These are phyloP conservation scores for Aspergillus mulundensis DNA, from an alignment of 495 filamentous ascomycete genomes.

Conservation along the genomic window DNA sequence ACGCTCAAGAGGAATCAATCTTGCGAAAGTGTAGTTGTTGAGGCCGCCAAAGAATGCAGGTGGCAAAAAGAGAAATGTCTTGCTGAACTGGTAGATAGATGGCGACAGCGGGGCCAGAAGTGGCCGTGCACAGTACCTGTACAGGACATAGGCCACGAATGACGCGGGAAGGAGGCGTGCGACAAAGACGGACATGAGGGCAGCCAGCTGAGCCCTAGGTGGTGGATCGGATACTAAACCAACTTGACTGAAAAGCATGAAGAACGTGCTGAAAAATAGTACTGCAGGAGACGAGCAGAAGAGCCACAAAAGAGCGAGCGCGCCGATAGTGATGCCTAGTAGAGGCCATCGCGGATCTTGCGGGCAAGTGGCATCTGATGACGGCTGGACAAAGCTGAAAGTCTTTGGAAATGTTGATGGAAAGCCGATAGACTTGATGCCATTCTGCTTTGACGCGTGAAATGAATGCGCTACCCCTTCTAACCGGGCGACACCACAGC, in stretches of 20 bases:
- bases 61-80: conserved; percentile 69
- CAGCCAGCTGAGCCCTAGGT: conserved; percentile 44
- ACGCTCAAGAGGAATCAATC: conserved; percentile 73
- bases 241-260: conserved; percentile 72
- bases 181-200: conserved; percentile 64
- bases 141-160: conserved; percentile 71
- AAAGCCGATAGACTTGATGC: conserved; percentile 64
- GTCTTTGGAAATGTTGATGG: conserved; percentile 74
- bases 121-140: conserved; percentile 57
- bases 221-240: conserved; percentile 77
- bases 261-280: conserved; percentile 69
- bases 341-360: conserved; percentile 69
- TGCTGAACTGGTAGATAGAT: conserved; percentile 58
- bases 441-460: conserved; percentile 53
- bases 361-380: conserved; percentile 39
- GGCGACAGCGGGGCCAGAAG: conserved; percentile 56
- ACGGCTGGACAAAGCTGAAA: conserved; percentile 58
- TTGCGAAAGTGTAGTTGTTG: conserved; percentile 78
- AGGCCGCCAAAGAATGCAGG: conserved; percentile 74
- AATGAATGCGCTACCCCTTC: conserved; percentile 65
- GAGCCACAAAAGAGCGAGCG: conserved; percentile 61
- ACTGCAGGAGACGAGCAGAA: conserved; percentile 63
- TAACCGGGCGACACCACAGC: conserved; percentile 69
- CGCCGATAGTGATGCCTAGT: conserved; percentile 66
- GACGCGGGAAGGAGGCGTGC: conserved; percentile 73